A percentile compares a stretch with the other conserved stretches of the same genome.
Conservation (phyloP, 2,329 filamentous ascomycete species). For the Aspergillus neoniger region DNA sequence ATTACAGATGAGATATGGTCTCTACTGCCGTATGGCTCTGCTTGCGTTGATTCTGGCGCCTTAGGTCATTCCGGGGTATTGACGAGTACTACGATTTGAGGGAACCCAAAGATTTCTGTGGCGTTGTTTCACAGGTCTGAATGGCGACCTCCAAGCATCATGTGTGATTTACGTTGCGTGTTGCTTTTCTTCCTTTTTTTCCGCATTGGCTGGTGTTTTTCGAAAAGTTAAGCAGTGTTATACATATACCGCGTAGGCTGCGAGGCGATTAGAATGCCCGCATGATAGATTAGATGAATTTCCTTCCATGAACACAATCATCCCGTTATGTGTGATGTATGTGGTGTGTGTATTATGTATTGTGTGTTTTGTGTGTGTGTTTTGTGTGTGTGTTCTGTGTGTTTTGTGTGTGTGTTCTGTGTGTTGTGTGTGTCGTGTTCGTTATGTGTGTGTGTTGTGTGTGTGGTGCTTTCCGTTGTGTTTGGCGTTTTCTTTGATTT, state of each 20-base stretch:
- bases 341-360: slow-evolving; percentile 29
- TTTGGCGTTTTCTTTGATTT: slow-evolving; percentile 10
- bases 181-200: slow-evolving; percentile 14
- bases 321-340: slow-evolving; percentile 34
- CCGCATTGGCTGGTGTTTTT: slow-evolving; percentile 17
- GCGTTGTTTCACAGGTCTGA: slow-evolving; percentile 19
- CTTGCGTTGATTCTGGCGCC: slow-evolving; percentile 85
- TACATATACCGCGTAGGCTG: slow-evolving; percentile 36
- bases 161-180: slow-evolving; percentile 24
- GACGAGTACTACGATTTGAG: slow-evolving; percentile 18
- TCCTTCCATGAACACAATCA: slow-evolving; percentile 37
- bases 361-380: slow-evolving; percentile 24
- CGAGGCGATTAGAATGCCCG: slow-evolving; percentile 30
- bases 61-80: slow-evolving; percentile 26
- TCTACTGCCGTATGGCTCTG: slow-evolving; percentile 97
- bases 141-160: slow-evolving; percentile 17
- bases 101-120: slow-evolving; percentile 14
- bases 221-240: slow-evolving; percentile 35
- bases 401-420: slow-evolving; percentile 23
- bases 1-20: slow-evolving; percentile 87
- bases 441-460: slow-evolving; percentile 16
- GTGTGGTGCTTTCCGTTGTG: slow-evolving; percentile 11
- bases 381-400: slow-evolving; percentile 20
- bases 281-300: slow-evolving; percentile 42
- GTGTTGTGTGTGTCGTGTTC: slow-evolving; percentile 24